phyloP scores from a whole-genome alignment of 2,329 filamentous ascomycete species.

The Didymella arachidicola region DNA sequence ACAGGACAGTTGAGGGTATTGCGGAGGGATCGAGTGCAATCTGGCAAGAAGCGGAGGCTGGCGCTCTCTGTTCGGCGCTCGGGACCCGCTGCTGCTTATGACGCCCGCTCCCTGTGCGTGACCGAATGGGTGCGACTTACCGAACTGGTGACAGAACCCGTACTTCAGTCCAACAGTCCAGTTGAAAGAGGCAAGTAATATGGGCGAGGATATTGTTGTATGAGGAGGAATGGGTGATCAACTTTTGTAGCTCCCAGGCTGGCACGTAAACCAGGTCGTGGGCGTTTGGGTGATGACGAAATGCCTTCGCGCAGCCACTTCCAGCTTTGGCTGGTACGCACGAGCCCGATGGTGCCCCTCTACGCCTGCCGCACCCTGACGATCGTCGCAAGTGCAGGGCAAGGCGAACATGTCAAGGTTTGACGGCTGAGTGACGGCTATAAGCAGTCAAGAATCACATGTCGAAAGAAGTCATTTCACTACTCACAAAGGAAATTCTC shows the following conservation, averaged over 20 bases:
- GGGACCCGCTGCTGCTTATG: constrained; percentile 41
- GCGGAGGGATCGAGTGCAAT: constrained; percentile 39
- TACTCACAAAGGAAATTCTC: constrained; percentile 51
- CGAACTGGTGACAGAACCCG: constrained; percentile 29
- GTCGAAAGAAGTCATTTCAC: constrained; percentile 5
- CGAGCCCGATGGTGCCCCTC: constrained; percentile 32
- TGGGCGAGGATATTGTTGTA: constrained; percentile 14
- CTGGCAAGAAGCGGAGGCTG: constrained; percentile 47
- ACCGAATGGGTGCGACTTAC: constrained; percentile 40
- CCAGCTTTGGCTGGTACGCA: constrained; percentile 31
- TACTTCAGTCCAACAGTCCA: constrained; percentile 3
- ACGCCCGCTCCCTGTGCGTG: constrained; percentile 37
- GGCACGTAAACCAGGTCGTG: constrained; percentile 43
- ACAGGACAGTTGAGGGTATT: constrained; percentile 27
- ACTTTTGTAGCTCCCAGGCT: constrained; percentile 38
- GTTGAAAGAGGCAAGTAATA: constrained; percentile 11
- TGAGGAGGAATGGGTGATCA: constrained; percentile 15
- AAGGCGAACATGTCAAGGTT: constrained; percentile 23
- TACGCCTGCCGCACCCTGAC: constrained; percentile 36
- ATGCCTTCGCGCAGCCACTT: constrained; percentile 35
- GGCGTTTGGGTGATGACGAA: constrained; percentile 47
- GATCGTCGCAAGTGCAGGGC: constrained; percentile 30
- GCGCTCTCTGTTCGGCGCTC: constrained; percentile 33
- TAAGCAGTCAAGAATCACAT: not conserved
- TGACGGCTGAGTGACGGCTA: constrained; percentile 4